These are phyloP conservation scores for Leccinum incarnatum DNA, from an alignment of 768 basidiomycete species.

Conservation along the genomic window DNA sequence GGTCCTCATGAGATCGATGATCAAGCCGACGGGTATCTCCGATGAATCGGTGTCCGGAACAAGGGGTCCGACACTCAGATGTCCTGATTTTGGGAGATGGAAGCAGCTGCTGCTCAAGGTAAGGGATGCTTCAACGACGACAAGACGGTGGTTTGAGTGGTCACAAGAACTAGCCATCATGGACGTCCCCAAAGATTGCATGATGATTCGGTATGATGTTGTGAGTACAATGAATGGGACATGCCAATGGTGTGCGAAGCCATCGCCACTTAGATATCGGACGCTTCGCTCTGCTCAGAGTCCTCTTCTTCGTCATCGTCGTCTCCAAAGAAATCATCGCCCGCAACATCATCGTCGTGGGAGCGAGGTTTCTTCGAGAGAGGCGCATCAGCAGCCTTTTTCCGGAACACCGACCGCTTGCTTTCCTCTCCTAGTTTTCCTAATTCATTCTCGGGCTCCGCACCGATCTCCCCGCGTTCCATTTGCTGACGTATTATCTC, in stretches of 20 bases:
- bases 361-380: constrained; percentile 6
- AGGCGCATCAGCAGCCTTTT: constrained; percentile 1
- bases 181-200: background rate
- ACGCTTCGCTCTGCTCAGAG: constrained; percentile 15
- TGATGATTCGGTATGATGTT: constrained; percentile 48
- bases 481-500: constrained; percentile 58
- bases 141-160: background rate
- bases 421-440: constrained; percentile 9
- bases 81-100: background rate
- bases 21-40: background rate
- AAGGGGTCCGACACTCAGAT: background rate
- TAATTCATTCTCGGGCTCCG: constrained; percentile 55
- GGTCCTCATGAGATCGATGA: background rate
- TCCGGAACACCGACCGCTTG: background rate
- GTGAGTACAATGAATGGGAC: constrained; percentile 63
- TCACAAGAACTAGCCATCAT: background rate
- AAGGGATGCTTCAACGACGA: background rate
- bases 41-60: background rate
- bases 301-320: constrained; percentile 21
- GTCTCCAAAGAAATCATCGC: constrained; percentile 30
- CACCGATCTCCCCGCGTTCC: constrained; percentile 53
- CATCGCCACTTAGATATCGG: constrained; percentile 8
- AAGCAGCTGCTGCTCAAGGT: too few species aligned
- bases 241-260: background rate
- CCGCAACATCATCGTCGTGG: constrained; percentile 12